These are phyloP conservation scores for Takakia lepidozioides DNA, from an alignment of 225 moss, liverwort and hornwort genomes.

Conservation along the genomic window DNA sequence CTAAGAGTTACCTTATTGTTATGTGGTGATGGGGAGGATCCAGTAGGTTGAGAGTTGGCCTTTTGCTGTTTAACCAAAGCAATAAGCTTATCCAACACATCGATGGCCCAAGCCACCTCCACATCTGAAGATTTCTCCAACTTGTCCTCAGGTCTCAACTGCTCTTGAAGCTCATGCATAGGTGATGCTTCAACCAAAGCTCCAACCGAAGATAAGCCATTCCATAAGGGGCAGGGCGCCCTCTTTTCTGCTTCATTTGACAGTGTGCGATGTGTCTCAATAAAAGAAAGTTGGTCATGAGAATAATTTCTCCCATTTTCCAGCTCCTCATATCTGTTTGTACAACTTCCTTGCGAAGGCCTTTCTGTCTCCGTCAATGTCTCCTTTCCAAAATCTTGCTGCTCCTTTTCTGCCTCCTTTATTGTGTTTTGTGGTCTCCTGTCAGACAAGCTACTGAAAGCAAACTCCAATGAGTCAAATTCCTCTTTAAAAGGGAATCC, in stretches of 20 bases:
- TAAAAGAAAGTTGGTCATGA: too few species aligned
- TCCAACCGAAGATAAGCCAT: too few species aligned
- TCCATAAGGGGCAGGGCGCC: too few species aligned
- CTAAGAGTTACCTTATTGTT: constrained; percentile 8
- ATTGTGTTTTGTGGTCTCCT: too few species aligned
- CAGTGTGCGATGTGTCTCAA: too few species aligned
- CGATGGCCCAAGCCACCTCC: constrained; percentile 48
- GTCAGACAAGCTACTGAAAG: constrained; percentile 16
- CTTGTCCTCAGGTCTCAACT: too few species aligned
- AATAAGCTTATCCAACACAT: constrained; percentile 33
- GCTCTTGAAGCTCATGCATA: too few species aligned
- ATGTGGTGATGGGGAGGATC: constrained; percentile 4
- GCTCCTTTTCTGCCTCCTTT: constrained; percentile 13
- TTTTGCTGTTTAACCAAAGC: constrained; percentile 22
- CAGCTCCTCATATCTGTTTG: too few species aligned
- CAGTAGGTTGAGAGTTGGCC: constrained; percentile 12
- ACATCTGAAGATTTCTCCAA: constrained; percentile 16
- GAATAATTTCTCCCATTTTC: too few species aligned
- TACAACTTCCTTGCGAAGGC: too few species aligned
- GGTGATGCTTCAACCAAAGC: too few species aligned
- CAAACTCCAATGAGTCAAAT: constrained; percentile 17
- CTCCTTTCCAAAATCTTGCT: constrained; percentile 6
- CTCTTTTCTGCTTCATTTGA: too few species aligned
- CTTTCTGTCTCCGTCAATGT: constrained; percentile 3
- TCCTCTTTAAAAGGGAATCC: constrained; percentile 15